A percentile compares a stretch with the other conserved stretches of the same genome.
These are phyloP conservation scores for Tylopilus subfusipes DNA, from an alignment of 768 basidiomycete species.

Conservation along the genomic window DNA sequence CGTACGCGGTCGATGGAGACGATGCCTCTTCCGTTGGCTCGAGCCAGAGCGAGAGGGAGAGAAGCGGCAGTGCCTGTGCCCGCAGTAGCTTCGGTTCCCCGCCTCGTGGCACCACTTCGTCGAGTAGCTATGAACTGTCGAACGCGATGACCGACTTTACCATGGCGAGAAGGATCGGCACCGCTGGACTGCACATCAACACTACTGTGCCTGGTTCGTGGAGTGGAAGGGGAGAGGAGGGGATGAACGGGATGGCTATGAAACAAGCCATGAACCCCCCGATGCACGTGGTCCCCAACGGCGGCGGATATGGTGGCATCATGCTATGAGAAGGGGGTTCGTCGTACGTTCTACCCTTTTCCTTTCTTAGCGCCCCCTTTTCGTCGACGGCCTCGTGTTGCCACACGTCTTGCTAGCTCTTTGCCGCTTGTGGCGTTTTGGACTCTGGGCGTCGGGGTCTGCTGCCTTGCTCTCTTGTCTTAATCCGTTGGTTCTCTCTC, in stretches of 20 bases:
- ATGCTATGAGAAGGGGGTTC: constrained; percentile 33
- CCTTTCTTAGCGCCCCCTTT: neutral
- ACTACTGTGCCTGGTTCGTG: constrained; percentile 23
- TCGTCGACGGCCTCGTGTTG: constrained; percentile 8
- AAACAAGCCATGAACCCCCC: constrained; percentile 34
- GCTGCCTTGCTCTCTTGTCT: constrained; percentile 9
- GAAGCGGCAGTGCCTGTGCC: constrained; percentile 38
- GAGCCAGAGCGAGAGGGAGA: constrained; percentile 30
- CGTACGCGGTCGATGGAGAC: constrained; percentile 35
- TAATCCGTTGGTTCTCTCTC: constrained; percentile 14
- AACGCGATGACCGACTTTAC: constrained; percentile 27
- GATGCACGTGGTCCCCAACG: constrained; percentile 39
- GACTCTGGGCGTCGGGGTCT: constrained; percentile 14
- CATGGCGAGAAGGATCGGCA: constrained; percentile 21
- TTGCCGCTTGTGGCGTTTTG: constrained; percentile 10
- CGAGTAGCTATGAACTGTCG: constrained; percentile 36
- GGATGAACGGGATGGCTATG: constrained; percentile 34
- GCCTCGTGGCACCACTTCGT: constrained; percentile 24
- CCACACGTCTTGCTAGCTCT: constrained; percentile 9
- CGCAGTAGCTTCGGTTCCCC: constrained; percentile 33
- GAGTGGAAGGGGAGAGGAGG: constrained; percentile 27
- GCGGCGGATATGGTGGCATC: constrained; percentile 37
- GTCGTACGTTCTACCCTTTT: constrained; percentile 6
- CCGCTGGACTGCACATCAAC: constrained; percentile 27
- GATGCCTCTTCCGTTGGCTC: constrained; percentile 40